phyloP scores from a whole-genome alignment of 2,329 filamentous ascomycete genomes.

The Metarhizium robertsii region DNA sequence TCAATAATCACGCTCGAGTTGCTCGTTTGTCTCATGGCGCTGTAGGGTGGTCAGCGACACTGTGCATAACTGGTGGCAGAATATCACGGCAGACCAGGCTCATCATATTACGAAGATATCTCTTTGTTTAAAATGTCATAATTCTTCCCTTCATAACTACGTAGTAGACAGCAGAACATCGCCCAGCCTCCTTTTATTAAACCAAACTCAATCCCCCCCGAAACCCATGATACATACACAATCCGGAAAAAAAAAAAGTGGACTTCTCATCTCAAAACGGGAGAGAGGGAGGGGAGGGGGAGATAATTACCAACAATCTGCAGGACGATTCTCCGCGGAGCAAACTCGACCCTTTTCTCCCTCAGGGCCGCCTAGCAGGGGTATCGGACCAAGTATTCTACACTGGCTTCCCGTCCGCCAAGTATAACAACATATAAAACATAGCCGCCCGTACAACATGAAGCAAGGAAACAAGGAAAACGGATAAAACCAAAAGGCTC shows the following conservation, averaged over 20 bases:
- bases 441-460: background rate
- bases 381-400: background rate
- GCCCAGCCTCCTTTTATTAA: background rate
- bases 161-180: background rate
- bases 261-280: background rate
- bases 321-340: background rate
- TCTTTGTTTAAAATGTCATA: background rate
- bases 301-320: background rate
- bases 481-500: background rate
- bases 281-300: background rate
- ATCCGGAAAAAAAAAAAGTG: too few species aligned
- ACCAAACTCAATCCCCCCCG: background rate
- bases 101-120: background rate
- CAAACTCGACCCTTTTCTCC: background rate
- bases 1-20: too few species aligned
- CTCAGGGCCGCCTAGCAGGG: background rate
- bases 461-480: background rate
- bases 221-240: background rate
- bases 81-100: too few species aligned
- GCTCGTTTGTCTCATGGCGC: too few species aligned
- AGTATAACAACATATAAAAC: background rate
- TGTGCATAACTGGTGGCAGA: too few species aligned
- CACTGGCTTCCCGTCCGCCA: background rate
- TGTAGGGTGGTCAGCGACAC: too few species aligned
- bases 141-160: slow-evolving; percentile 1